Percentiles rank a stretch among this genome's conserved stretches.
phyloP scores from a whole-genome alignment of 352 stramenopile genomes.

The Phytophthora tentaculata region DNA sequence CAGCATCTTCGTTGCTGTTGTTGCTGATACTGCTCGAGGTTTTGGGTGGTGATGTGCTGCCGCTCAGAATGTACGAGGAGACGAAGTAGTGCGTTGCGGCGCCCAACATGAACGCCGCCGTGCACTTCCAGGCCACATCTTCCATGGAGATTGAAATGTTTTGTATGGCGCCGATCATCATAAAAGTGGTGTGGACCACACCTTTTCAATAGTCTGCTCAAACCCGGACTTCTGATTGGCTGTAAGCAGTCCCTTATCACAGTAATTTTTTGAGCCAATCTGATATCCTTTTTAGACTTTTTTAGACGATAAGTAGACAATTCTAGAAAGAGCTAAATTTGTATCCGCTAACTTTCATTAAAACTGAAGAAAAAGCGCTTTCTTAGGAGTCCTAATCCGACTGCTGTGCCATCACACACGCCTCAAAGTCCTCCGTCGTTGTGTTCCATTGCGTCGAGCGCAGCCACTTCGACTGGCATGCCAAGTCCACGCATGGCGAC shows the following conservation, averaged over 20 bases:
- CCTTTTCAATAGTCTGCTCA: too few species aligned
- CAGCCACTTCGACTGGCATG: constrained; percentile 61
- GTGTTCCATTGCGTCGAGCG: constrained; percentile 78
- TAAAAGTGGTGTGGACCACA: not conserved
- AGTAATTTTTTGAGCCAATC: too few species aligned
- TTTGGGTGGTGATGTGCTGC: constrained; percentile 6
- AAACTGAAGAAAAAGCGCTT: too few species aligned
- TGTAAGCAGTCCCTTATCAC: too few species aligned
- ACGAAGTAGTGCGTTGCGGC: constrained; percentile 72
- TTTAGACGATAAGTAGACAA: too few species aligned
- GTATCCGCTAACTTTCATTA: too few species aligned
- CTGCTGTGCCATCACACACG: too few species aligned
- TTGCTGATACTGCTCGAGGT: constrained; percentile 7
- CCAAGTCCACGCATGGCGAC: constrained; percentile 41
- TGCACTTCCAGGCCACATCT: constrained; percentile 82
- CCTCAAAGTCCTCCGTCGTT: constrained; percentile 59
- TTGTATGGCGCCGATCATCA: not conserved
- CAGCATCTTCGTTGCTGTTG: constrained; percentile 11
- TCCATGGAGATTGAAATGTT: constrained; percentile 42
- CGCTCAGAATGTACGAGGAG: constrained; percentile 41
- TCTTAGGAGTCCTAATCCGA: too few species aligned
- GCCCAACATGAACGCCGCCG: constrained; percentile 74
- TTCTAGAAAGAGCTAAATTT: too few species aligned
- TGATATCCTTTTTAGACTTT: too few species aligned
- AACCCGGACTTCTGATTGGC: too few species aligned